Conservation (phyloP, 1,284 basidiomycete species). For the Ceratobasidium sp. region DNA sequence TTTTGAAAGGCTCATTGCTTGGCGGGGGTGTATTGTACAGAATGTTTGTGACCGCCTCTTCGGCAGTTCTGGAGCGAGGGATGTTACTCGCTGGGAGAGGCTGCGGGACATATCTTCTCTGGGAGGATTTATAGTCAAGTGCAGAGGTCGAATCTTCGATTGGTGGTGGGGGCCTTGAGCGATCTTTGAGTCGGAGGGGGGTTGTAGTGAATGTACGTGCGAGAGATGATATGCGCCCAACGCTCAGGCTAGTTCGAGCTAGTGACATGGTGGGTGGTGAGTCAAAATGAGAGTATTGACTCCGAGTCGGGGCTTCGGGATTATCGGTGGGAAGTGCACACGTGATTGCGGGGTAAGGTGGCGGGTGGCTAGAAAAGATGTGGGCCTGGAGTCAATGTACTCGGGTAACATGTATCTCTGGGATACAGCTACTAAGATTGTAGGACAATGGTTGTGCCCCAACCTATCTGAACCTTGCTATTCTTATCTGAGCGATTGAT, state of each 20-base stretch:
- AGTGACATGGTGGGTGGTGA: slow-evolving; percentile 26
- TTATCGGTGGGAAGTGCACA: neutral
- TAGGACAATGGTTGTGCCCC: too few species aligned
- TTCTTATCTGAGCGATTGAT: too few species aligned
- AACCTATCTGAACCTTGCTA: too few species aligned
- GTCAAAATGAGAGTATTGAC: slow-evolving; percentile 14
- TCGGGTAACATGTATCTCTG: too few species aligned
- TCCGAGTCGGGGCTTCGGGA: neutral
- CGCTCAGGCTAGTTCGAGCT: slow-evolving; percentile 4
- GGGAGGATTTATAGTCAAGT: slow-evolving; percentile 63
- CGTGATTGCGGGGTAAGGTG: too few species aligned
- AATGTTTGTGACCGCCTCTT: slow-evolving; percentile 95
- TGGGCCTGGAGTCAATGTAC: too few species aligned
- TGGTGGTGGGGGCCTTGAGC: slow-evolving; percentile 50
- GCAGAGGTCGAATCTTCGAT: slow-evolving; percentile 88
- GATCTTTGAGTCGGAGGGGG: slow-evolving; percentile 9
- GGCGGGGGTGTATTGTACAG: slow-evolving; percentile 96
- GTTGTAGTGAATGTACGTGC: neutral
- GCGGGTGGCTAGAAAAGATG: too few species aligned
- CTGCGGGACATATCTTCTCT: slow-evolving; percentile 37
- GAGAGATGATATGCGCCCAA: neutral
- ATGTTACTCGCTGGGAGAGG: slow-evolving; percentile 59
- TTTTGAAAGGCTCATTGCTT: slow-evolving; percentile 91
- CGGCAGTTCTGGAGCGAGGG: slow-evolving; percentile 77
- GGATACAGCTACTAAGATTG: too few species aligned